These are phyloP conservation scores for Alternaria incomplexa DNA, from an alignment of 2,329 filamentous ascomycete species.

Conservation along the genomic window DNA sequence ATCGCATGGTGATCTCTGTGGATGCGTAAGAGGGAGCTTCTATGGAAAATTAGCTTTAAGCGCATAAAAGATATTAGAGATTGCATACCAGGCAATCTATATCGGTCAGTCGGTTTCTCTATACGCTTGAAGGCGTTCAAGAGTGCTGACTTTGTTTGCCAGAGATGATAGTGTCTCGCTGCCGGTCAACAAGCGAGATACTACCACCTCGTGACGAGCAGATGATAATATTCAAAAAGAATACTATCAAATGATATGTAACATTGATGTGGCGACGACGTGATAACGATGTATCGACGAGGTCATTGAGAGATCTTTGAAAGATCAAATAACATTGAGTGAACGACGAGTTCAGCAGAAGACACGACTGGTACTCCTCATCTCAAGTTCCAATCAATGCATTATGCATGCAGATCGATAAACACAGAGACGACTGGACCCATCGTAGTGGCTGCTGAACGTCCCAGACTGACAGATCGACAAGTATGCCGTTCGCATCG, in stretches of 20 bases:
- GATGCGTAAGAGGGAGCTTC: not conserved
- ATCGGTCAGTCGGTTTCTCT: not conserved
- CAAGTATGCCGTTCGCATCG: not conserved
- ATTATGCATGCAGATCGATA: not conserved
- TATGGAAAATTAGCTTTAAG: not conserved
- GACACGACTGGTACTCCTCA: not conserved
- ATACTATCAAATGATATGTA: not conserved
- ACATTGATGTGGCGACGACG: not conserved
- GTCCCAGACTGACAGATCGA: not conserved
- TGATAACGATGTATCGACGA: not conserved
- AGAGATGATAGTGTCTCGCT: not conserved
- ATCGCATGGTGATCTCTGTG: not conserved
- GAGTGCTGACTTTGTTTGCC: not conserved
- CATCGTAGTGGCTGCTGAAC: not conserved
- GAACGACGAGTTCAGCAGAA: not conserved
- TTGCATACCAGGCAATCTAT: not conserved
- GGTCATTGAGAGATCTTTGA: not conserved
- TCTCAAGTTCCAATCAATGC: not conserved
- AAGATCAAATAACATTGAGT: not conserved
- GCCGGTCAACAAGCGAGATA: not conserved
- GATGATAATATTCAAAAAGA: not conserved
- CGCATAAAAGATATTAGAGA: not conserved
- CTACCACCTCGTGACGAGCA: not conserved
- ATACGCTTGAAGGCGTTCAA: not conserved
- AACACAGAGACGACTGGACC: not conserved